Conservation (phyloP, 768 basidiomycete genomes). For the Lactarius psammicola region DNA sequence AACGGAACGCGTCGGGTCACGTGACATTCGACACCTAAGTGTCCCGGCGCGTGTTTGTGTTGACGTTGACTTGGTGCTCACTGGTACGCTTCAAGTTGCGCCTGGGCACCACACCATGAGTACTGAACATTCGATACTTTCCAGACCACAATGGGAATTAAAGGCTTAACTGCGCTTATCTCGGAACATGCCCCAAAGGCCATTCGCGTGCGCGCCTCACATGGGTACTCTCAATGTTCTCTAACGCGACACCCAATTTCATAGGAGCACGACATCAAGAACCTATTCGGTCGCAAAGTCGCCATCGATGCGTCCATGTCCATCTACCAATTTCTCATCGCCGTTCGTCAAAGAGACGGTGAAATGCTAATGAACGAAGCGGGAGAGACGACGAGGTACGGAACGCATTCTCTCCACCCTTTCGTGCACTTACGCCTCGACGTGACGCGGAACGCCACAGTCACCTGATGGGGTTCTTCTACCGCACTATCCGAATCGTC, state of each 20-base stretch:
- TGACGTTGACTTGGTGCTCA: no score
- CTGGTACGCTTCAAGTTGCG: no score
- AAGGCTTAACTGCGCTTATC: slow-evolving; percentile 88
- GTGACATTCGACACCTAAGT: no score
- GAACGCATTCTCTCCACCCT: not conserved
- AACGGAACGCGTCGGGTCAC: no score
- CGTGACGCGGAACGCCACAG: no score
- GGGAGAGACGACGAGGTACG: slow-evolving; percentile 87
- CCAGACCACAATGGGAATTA: slow-evolving; percentile 96
- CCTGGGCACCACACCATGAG: no score
- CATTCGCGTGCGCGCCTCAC: slow-evolving; percentile 47
- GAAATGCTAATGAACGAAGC: slow-evolving; percentile 97
- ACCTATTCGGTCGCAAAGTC: slow-evolving; percentile 96
- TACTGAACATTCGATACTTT: no score
- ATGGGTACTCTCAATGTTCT: not conserved
- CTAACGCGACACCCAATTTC: slow-evolving; percentile 12
- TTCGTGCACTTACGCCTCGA: no score
- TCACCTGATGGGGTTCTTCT: slow-evolving; percentile 99
- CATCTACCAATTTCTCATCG: slow-evolving; percentile 97
- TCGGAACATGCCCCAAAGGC: slow-evolving; percentile 86
- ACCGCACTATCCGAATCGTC: slow-evolving; percentile 94
- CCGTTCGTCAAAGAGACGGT: slow-evolving; percentile 93
- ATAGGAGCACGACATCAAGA: slow-evolving; percentile 92
- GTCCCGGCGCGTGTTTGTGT: no score
- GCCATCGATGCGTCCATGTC: slow-evolving; percentile 98